A percentile compares a stretch with the other conserved stretches of the same genome.
Evolutionary conservation across 139 green algal genomes (phyloP).

Genomic region (Mesostigma viride): DNA sequence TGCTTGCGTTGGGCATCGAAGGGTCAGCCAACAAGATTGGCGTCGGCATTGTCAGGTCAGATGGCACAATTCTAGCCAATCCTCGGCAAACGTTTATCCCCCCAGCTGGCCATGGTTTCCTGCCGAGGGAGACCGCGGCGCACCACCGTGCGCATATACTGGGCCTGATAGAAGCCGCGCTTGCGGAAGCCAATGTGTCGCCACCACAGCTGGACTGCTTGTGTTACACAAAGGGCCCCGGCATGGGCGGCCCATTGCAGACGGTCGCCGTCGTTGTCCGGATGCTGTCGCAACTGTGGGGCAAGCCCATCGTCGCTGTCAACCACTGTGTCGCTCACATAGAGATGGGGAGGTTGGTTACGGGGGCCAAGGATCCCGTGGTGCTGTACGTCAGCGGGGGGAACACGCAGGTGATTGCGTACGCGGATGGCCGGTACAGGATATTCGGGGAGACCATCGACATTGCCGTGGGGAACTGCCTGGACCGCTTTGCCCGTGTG

Average conservation of each 20-base stretch:
- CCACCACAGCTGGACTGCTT: slow-evolving; percentile 50
- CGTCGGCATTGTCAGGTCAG: slow-evolving; percentile 62
- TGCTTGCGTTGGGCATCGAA: slow-evolving; percentile 64
- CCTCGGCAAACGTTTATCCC: slow-evolving; percentile 74
- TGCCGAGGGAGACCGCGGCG: slow-evolving; percentile 67
- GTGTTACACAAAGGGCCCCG: slow-evolving; percentile 78
- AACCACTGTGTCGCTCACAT: slow-evolving; percentile 89
- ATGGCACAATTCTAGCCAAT: slow-evolving; percentile 68
- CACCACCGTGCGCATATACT: slow-evolving; percentile 50
- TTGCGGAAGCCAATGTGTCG: slow-evolving; percentile 34
- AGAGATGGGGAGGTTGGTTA: slow-evolving; percentile 82
- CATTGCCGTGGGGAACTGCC: slow-evolving; percentile 80
- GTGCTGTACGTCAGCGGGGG: slow-evolving; percentile 84
- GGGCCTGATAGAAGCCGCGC: neutral
- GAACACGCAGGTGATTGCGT: slow-evolving; percentile 90
- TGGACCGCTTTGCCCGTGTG: slow-evolving; percentile 76
- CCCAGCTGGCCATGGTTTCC: slow-evolving; percentile 68
- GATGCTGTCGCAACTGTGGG: slow-evolving; percentile 49
- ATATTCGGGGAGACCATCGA: slow-evolving; percentile 95
- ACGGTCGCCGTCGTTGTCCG: slow-evolving; percentile 66
- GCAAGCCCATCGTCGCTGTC: slow-evolving; percentile 57
- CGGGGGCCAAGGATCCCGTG: slow-evolving; percentile 67
- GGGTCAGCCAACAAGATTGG: slow-evolving; percentile 83
- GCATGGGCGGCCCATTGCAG: slow-evolving; percentile 63
- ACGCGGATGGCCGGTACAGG: slow-evolving; percentile 61